phyloP scores from a whole-genome alignment of 169 alveolate genomes.

The Plasmodium vinckei region DNA sequence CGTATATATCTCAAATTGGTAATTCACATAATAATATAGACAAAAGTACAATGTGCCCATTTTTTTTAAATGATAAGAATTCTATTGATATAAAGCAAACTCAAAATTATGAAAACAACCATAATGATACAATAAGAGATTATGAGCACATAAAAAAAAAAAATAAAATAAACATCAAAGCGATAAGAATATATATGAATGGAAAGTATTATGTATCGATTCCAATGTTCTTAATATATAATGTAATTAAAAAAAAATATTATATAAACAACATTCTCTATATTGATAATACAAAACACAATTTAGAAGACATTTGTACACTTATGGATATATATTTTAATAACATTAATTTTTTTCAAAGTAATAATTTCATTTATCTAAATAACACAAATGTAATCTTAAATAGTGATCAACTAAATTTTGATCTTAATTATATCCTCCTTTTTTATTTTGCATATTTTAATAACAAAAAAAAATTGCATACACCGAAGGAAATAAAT shows the following conservation, averaged over 20 bases:
- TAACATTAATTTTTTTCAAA: slow-evolving; percentile 22
- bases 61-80: background rate
- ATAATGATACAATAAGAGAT: background rate
- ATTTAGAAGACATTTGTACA: slow-evolving; percentile 2
- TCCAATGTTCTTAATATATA: slow-evolving; percentile 49
- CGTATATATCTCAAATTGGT: slow-evolving; percentile 2
- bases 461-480: slow-evolving; percentile 29
- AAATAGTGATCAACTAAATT: slow-evolving; percentile 38
- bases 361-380: slow-evolving; percentile 29
- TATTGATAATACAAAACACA: slow-evolving; percentile 23
- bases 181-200: slow-evolving; percentile 36
- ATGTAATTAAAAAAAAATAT: slow-evolving; percentile 37
- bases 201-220: slow-evolving; percentile 47
- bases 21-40: background rate
- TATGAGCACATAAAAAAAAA: background rate
- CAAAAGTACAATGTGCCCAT: background rate
- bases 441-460: slow-evolving; percentile 58
- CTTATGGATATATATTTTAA: slow-evolving; percentile 36
- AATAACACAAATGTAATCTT: slow-evolving; percentile 51
- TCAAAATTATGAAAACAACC: background rate
- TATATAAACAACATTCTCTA: slow-evolving; percentile 37
- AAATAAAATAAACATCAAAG: slow-evolving; percentile 29
- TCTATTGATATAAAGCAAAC: background rate
- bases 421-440: slow-evolving; percentile 55
- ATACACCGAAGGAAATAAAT: slow-evolving; percentile 17